Evolutionary conservation across 257 asterid genomes (phyloP), one percentile per base, ranked within the genome.

Genomic region (Misopates orontium): DNA sequence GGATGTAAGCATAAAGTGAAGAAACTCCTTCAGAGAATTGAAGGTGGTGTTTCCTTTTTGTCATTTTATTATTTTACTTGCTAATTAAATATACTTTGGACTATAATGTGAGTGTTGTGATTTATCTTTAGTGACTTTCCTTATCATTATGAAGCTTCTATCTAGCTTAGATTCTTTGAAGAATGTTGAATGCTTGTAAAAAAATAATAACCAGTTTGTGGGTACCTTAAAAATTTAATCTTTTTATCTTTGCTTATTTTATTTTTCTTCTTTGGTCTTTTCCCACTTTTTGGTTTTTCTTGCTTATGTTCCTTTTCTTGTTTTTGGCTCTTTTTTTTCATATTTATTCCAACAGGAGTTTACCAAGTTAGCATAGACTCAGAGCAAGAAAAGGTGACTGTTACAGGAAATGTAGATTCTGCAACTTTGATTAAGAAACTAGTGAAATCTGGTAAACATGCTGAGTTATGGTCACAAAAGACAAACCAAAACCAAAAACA

Each of bases 1-100:
- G 98, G 97, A 14, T 92, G 98, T 66, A 85, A 77, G 84, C 87
- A 81, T 60, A 89, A 89, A 83, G 98, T 92, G n/a, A 85, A 87
- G 85, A 92, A 89, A 69, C 77, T 85, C 21, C 90, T 92, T 11
- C 95, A 85, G 53, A 83, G 82, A 70, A 87, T 85, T 73, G 98
- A 92, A 78, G 98, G 98, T 89, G 11, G 24, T 40, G 45, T 16
- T 12, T 40, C 28, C 19, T 47, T 12, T 22, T 13, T 45, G 7
- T 13, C 1, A n/a, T n/a, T 9, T 9, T 23, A 28, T 53, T 53
- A 8, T 55, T 24, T 55, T 9, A 55, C 36, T 5, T 53, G 32
- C 39, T 53, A 53, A 24, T 10, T 53, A 11, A 20, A 17, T 51
- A n/a, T 17, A 54, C 42, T 36, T 4, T 36, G 8, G 8, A 23